Evolutionary conservation across 1,284 basidiomycete species (phyloP).

Genomic region (Melampsora americana): DNA sequence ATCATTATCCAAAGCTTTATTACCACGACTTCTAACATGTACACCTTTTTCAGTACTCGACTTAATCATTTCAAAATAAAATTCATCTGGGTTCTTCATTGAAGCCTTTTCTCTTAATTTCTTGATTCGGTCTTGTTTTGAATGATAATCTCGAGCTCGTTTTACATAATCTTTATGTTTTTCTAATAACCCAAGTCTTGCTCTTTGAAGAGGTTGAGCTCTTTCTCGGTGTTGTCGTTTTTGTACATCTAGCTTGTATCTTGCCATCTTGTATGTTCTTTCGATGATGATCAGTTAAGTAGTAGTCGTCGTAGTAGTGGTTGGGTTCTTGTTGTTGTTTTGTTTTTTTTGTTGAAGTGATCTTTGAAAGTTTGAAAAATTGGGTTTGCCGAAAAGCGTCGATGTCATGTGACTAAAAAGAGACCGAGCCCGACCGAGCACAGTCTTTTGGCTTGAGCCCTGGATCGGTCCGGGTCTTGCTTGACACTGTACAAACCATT

Average conservation of each 20-base stretch:
- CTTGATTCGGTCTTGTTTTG: slow-evolving; percentile 82
- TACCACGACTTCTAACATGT: slow-evolving; percentile 78
- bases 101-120: slow-evolving; percentile 83
- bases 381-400: background rate
- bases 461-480: too few relatives aligned
- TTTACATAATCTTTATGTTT: slow-evolving; percentile 98
- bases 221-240: slow-evolving; percentile 93
- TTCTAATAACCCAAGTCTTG: slow-evolving; percentile 83
- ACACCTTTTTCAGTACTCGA: slow-evolving; percentile 79
- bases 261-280: slow-evolving; percentile 24
- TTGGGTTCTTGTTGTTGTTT: too few relatives aligned
- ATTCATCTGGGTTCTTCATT: slow-evolving; percentile 95
- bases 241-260: slow-evolving; percentile 60
- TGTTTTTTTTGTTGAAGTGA: background rate
- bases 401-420: background rate
- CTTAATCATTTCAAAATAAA: slow-evolving; percentile 95
- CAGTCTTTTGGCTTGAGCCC: too few relatives aligned
- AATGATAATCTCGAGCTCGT: slow-evolving; percentile 91
- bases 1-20: slow-evolving; percentile 74
- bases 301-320: too few relatives aligned
- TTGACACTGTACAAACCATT: too few relatives aligned
- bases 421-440: too few relatives aligned
- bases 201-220: slow-evolving; percentile 77
- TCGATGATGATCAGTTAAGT: background rate
- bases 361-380: background rate